Percentiles rank a stretch among this genome's conserved stretches.
These are phyloP conservation scores for Suillus decipiens DNA, from an alignment of 768 basidiomycete species.

Conservation along the genomic window DNA sequence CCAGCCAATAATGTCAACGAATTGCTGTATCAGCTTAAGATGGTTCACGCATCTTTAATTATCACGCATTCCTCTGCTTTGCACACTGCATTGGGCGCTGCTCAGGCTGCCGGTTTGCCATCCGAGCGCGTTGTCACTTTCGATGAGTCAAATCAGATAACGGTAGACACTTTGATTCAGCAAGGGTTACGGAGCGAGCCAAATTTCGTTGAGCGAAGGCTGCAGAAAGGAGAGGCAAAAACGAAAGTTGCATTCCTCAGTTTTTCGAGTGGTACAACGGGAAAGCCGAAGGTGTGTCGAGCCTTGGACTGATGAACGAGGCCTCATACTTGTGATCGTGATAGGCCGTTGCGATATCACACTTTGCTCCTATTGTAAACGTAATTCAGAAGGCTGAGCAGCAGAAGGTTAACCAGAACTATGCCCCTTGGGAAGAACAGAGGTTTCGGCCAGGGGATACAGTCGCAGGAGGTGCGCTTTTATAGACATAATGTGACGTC, in stretches of 20 bases:
- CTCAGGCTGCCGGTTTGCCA: slow-evolving; percentile 31
- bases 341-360: slow-evolving; percentile 68
- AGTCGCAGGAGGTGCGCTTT: slow-evolving; percentile 52
- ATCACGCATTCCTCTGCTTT: slow-evolving; percentile 33
- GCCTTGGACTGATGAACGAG: neutral
- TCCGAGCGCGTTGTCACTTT: slow-evolving; percentile 31
- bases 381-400: slow-evolving; percentile 60
- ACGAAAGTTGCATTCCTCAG: slow-evolving; percentile 65
- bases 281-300: slow-evolving; percentile 37
- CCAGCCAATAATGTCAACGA: slow-evolving; percentile 36
- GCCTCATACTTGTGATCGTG: too few species aligned
- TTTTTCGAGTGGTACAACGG: slow-evolving; percentile 79
- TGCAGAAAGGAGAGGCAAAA: slow-evolving; percentile 59
- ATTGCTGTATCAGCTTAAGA: slow-evolving; percentile 34
- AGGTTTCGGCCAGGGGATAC: slow-evolving; percentile 57
- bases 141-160: slow-evolving; percentile 21
- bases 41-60: slow-evolving; percentile 29
- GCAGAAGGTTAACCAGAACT: slow-evolving; percentile 43
- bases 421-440: slow-evolving; percentile 39
- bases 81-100: slow-evolving; percentile 31
- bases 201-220: slow-evolving; percentile 46
- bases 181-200: slow-evolving; percentile 35
- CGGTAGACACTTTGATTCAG: slow-evolving; percentile 53
- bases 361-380: slow-evolving; percentile 65
- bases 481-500: neutral